A percentile compares a stretch with the other conserved stretches of the same genome.
These are phyloP conservation scores for Pestalotiopsis fici DNA, from an alignment of 2,329 filamentous ascomycete species.

Conservation along the genomic window DNA sequence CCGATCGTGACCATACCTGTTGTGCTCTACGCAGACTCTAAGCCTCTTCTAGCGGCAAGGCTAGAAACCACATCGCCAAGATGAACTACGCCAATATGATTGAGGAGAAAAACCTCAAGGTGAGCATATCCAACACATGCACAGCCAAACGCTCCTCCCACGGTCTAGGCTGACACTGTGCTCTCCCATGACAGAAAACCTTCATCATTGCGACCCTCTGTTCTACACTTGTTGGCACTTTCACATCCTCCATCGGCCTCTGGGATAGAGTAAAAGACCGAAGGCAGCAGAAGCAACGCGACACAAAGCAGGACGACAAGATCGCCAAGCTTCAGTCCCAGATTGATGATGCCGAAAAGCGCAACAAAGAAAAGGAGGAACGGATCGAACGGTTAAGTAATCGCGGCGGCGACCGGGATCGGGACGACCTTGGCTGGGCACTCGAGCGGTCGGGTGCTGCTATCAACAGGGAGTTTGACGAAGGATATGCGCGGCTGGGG, in stretches of 20 bases:
- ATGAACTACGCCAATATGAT: constrained; percentile 30
- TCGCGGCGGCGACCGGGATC: background rate
- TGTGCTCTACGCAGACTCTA: background rate
- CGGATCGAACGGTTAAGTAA: constrained; percentile 4
- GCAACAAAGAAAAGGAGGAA: constrained; percentile 16
- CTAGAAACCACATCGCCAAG: background rate
- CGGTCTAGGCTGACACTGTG: background rate
- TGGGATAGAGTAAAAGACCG: constrained; percentile 35
- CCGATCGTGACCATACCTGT: background rate
- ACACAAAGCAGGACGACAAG: constrained; percentile 31
- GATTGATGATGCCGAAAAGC: constrained; percentile 19
- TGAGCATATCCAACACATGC: constrained; percentile 13
- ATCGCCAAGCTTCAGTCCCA: constrained; percentile 31
- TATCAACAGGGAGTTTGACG: constrained; percentile 35
- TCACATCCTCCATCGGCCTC: constrained; percentile 35
- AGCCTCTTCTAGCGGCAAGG: background rate
- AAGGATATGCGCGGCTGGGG: constrained; percentile 30
- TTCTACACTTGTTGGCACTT: constrained; percentile 38
- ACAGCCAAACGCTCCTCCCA: background rate
- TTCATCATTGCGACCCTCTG: constrained; percentile 40
- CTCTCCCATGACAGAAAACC: constrained; percentile 26
- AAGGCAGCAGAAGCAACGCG: constrained; percentile 30
- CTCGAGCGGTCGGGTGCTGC: constrained; percentile 30
- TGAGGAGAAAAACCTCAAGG: constrained; percentile 35
- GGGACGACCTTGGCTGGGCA: constrained; percentile 26